Percentiles rank a stretch among this genome's conserved stretches.
Conservation (phyloP, 805 yeast genomes). For the Wickerhamomyces strasburgensis region DNA sequence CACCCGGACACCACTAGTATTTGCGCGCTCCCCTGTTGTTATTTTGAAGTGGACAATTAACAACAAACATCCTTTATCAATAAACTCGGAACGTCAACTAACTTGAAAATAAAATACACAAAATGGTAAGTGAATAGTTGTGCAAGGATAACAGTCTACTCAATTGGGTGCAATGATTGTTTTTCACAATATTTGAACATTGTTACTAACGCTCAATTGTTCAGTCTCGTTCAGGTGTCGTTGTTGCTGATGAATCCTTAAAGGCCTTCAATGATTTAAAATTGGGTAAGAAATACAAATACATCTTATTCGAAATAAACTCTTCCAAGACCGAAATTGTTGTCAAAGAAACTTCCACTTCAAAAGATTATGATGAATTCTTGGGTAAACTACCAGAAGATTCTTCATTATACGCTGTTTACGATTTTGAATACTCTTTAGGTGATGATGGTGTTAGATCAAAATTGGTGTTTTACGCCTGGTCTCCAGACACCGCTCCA, state of each 20-base stretch:
- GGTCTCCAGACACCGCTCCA: slow-evolving; percentile 98
- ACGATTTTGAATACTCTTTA: slow-evolving; percentile 93
- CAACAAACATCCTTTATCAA: no score
- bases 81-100: no score
- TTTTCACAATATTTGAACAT: no score
- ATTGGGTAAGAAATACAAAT: slow-evolving; percentile 86
- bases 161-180: no score
- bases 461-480: slow-evolving; percentile 65
- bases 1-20: no score
- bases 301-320: slow-evolving; percentile 74
- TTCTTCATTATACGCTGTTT: slow-evolving; percentile 94
- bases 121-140: background rate
- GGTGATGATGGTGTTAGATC: slow-evolving; percentile 93
- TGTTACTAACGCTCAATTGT: no score
- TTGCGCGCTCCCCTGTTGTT: no score
- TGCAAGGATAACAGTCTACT: no score
- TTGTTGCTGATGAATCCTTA: slow-evolving; percentile 86
- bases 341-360: slow-evolving; percentile 78
- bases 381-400: slow-evolving; percentile 88
- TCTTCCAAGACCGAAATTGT: slow-evolving; percentile 86
- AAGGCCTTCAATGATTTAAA: slow-evolving; percentile 93
- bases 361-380: slow-evolving; percentile 76
- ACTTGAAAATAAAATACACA: no score
- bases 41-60: no score
- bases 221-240: slow-evolving; percentile 47